Conservation (phyloP, 176 grass and related monocot species). For the Phoenix roebelenii region DNA sequence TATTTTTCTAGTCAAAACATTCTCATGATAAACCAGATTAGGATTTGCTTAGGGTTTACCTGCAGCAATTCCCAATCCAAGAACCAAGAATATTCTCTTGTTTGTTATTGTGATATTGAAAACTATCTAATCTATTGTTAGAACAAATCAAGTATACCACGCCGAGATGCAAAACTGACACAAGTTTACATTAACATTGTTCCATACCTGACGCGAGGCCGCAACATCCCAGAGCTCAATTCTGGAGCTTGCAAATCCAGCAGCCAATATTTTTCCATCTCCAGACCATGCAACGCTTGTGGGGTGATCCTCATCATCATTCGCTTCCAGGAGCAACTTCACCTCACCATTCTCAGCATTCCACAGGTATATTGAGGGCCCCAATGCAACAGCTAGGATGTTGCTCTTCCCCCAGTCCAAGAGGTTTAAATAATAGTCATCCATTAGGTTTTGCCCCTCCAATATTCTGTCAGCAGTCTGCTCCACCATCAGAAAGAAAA, state of each 20-base stretch:
- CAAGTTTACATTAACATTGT: neutral
- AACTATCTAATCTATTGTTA: too few species aligned
- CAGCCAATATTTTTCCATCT: slow-evolving; percentile 23
- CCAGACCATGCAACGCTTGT: slow-evolving; percentile 32
- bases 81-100: too few species aligned
- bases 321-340: slow-evolving; percentile 7
- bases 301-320: slow-evolving; percentile 18
- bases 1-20: too few species aligned
- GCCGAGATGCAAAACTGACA: neutral
- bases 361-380: slow-evolving; percentile 26
- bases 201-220: slow-evolving; percentile 13
- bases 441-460: slow-evolving; percentile 18
- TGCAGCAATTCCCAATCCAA: too few species aligned
- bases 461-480: slow-evolving; percentile 23
- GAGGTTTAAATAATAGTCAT: slow-evolving; percentile 26
- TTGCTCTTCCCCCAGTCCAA: slow-evolving; percentile 34
- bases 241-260: slow-evolving; percentile 28
- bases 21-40: too few species aligned
- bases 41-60: too few species aligned
- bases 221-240: slow-evolving; percentile 31
- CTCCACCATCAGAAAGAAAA: neutral
- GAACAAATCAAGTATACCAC: neutral
- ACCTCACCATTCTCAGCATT: slow-evolving; percentile 4
- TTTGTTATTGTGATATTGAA: too few species aligned
- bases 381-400: slow-evolving; percentile 24